Base-by-base conservation (phyloP, 2,329 filamentous ascomycete species). In the Fusarium sp. region DNA sequence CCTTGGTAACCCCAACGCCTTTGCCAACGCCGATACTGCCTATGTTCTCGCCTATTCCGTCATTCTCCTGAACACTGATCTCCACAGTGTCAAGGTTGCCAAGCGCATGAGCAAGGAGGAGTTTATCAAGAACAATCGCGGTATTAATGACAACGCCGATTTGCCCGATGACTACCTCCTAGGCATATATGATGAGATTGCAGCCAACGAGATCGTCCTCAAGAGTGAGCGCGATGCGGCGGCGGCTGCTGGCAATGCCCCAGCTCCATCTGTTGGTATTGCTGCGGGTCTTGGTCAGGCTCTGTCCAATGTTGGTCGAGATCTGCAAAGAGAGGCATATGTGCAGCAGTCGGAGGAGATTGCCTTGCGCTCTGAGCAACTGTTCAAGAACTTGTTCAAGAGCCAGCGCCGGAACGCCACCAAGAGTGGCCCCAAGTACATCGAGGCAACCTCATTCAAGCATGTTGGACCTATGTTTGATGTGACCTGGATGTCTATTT, bases 401-500 rank as follows among this genome's bases (percentile, higher is more conserved):
- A 95, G 94, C 60, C 97, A 99, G 82, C 92, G 94, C 59, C 92
- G 91, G 78, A 97, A 94, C 69, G 91, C 94, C 2, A 86, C 93
- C 47, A 93, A 93, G 75, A 81, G 89, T 81, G 85, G 91, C 82
- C 78, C 92, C 87, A 84, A 91, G 86, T 99, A 97, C 82, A 97
- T 99, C 64, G 94, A 95, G 1, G 97, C 97, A 4, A 97, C 95
- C 2, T 98, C 95, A 0, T 95, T 95, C 81, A 96, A 95, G 78
- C 97, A 99, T 81, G 94, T 98, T 59, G 97, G 97, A 0, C 95
- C 97, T 1, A 99, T 99, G 97, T 98, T 99, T 80, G 95, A 98
- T 78, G 95, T 98, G 27, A 97, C 95, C 0, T 99, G 97, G 97
- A 99, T 98, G 96, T 98, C 96, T 11, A 97, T 98, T 82, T 93